A percentile compares a stretch with the other conserved stretches of the same genome.
These are phyloP conservation scores for Leccinum barrowsii DNA, from an alignment of 768 basidiomycete species.

Conservation along the genomic window DNA sequence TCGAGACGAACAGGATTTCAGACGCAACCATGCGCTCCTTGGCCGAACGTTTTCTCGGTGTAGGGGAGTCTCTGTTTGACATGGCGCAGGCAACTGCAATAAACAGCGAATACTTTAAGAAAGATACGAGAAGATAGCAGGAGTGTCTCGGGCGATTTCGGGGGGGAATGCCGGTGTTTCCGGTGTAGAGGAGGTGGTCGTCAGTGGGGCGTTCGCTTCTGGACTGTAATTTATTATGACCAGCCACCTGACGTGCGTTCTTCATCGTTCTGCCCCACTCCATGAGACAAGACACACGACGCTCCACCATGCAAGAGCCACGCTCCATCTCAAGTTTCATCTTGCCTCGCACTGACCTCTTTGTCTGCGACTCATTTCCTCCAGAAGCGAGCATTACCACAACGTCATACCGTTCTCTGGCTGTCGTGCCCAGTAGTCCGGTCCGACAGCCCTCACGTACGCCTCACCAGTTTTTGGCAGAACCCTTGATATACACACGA, in stretches of 20 bases:
- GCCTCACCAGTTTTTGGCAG: background rate
- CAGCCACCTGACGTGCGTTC: conserved; percentile 23
- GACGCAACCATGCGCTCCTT: conserved; percentile 75
- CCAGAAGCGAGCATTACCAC: background rate
- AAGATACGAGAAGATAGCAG: conserved; percentile 38
- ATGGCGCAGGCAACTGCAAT: conserved; percentile 82
- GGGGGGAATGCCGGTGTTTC: conserved; percentile 4
- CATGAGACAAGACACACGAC: conserved; percentile 10
- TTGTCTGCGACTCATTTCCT: background rate
- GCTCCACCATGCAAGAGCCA: conserved; percentile 6
- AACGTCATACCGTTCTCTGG: background rate
- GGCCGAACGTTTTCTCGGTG: conserved; percentile 76
- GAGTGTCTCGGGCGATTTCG: background rate
- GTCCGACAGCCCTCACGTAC: background rate
- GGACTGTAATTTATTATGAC: conserved; percentile 28
- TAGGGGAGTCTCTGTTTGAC: conserved; percentile 89
- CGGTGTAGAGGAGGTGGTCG: conserved; percentile 5
- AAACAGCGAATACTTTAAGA: conserved; percentile 80
- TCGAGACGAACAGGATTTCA: conserved; percentile 63
- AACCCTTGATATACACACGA: conserved; percentile 3
- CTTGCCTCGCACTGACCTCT: background rate
- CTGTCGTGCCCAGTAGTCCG: background rate
- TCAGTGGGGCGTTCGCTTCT: conserved; percentile 18
- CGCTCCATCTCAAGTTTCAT: background rate
- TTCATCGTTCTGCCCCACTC: conserved; percentile 15